Percentiles rank a stretch among this genome's conserved stretches.
Conservation (phyloP, 2,329 filamentous ascomycete species). For the Hypoxylon sp. region DNA sequence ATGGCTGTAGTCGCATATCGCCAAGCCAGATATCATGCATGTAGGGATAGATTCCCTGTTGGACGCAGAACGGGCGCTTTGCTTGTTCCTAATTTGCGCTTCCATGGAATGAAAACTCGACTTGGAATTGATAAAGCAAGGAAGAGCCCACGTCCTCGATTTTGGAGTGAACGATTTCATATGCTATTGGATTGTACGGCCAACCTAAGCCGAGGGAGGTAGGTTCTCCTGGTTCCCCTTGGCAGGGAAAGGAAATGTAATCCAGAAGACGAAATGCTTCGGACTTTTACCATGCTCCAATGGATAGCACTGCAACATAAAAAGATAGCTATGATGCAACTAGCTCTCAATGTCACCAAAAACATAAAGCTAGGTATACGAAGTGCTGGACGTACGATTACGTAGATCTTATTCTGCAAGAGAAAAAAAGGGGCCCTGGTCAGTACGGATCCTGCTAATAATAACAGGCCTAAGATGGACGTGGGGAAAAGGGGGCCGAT, state of each 20-base stretch:
- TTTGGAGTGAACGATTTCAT: neutral
- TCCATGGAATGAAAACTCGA: slow-evolving; percentile 11
- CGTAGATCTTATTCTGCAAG: slow-evolving; percentile 28
- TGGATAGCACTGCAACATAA: neutral
- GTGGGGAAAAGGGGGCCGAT: slow-evolving; percentile 31
- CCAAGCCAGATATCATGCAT: slow-evolving; percentile 24
- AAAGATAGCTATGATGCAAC: slow-evolving; percentile 23
- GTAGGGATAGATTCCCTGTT: slow-evolving; percentile 25
- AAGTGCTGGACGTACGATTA: slow-evolving; percentile 9
- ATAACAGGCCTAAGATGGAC: slow-evolving; percentile 30
- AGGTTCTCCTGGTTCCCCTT: neutral
- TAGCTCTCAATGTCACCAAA: slow-evolving; percentile 2
- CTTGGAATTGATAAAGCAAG: slow-evolving; percentile 26
- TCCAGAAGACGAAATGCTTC: neutral
- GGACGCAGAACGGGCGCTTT: slow-evolving; percentile 23
- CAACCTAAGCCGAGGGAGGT: neutral
- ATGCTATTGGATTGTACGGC: neutral
- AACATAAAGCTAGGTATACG: slow-evolving; percentile 17
- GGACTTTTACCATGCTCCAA: neutral
- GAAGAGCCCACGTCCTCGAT: slow-evolving; percentile 12
- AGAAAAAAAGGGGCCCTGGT: slow-evolving; percentile 19
- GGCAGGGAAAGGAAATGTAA: neutral
- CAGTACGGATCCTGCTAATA: slow-evolving; percentile 26
- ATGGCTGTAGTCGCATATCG: slow-evolving; percentile 27
- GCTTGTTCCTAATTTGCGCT: slow-evolving; percentile 20